Percentiles rank a stretch among this genome's conserved stretches.
Conservation (phyloP, 2,329 filamentous ascomycete genomes). For the Cytospora paraplurivora region DNA sequence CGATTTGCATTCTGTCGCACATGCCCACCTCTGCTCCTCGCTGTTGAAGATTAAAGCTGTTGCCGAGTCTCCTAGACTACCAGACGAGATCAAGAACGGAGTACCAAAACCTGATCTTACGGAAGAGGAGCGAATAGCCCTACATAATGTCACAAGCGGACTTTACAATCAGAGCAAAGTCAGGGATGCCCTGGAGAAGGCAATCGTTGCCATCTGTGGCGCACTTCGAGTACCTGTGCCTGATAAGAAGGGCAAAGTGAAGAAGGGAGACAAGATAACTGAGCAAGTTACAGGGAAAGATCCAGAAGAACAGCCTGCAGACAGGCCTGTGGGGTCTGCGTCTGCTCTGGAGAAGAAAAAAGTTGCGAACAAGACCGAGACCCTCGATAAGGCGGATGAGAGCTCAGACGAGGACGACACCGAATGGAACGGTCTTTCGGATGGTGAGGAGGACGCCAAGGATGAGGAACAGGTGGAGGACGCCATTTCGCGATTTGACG, state of each 20-base stretch:
- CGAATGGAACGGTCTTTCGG: slow-evolving; percentile 43
- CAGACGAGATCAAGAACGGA: slow-evolving; percentile 49
- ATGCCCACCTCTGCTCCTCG: slow-evolving; percentile 57
- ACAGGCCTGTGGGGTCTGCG: slow-evolving; percentile 29
- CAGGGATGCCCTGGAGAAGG: slow-evolving; percentile 51
- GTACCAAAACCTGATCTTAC: slow-evolving; percentile 54
- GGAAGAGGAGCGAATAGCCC: slow-evolving; percentile 52
- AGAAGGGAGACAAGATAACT: slow-evolving; percentile 34
- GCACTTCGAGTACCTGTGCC: slow-evolving; percentile 52
- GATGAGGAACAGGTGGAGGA: slow-evolving; percentile 39
- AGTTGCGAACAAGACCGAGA: slow-evolving; percentile 31
- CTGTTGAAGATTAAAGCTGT: slow-evolving; percentile 57
- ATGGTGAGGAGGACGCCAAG: slow-evolving; percentile 42
- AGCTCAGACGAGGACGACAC: slow-evolving; percentile 38
- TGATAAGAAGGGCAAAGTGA: slow-evolving; percentile 43
- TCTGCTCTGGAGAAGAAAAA: slow-evolving; percentile 28
- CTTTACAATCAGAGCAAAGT: slow-evolving; percentile 57
- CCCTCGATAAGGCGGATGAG: slow-evolving; percentile 33
- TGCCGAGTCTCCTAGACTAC: slow-evolving; percentile 53
- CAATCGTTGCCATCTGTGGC: slow-evolving; percentile 51
- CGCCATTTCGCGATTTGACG: slow-evolving; percentile 30
- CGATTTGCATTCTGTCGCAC: slow-evolving; percentile 59
- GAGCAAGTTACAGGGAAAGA: slow-evolving; percentile 36
- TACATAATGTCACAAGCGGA: slow-evolving; percentile 63
- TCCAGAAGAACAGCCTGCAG: slow-evolving; percentile 37